These are phyloP conservation scores for Besnoitia besnoiti DNA, from an alignment of 169 alveolate species.

Conservation along the genomic window DNA sequence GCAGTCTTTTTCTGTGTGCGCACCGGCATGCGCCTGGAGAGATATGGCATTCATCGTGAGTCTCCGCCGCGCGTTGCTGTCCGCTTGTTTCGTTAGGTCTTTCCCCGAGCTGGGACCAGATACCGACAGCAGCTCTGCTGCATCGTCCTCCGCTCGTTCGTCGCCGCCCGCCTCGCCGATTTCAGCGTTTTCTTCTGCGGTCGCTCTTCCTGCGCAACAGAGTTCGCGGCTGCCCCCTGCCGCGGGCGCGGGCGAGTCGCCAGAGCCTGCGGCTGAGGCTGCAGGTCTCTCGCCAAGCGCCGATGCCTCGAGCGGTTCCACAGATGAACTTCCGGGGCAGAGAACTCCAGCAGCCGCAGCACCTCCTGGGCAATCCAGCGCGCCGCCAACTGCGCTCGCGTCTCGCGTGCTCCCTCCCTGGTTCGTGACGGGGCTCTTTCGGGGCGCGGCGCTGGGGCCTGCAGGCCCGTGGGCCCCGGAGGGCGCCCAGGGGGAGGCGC, in stretches of 20 bases:
- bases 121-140: not conserved
- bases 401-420: not conserved
- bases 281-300: too few relatives aligned
- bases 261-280: too few relatives aligned
- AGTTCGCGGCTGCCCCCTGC: not conserved
- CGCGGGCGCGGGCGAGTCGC: not conserved
- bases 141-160: not conserved
- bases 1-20: not conserved
- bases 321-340: not conserved
- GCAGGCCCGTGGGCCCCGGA: not conserved
- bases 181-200: not conserved
- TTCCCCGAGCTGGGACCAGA: not conserved
- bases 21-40: too few relatives aligned
- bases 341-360: too few relatives aligned
- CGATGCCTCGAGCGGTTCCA: too few relatives aligned
- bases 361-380: not conserved
- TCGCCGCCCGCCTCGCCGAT: not conserved
- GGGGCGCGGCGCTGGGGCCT: not conserved
- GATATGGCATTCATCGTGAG: too few relatives aligned
- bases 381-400: not conserved
- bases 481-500: not conserved
- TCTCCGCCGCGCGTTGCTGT: too few relatives aligned
- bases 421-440: slow-evolving; percentile 10
- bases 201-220: not conserved
- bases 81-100: not conserved